Conservation (phyloP, 768 basidiomycete species). For the Serendipita vermifera region DNA sequence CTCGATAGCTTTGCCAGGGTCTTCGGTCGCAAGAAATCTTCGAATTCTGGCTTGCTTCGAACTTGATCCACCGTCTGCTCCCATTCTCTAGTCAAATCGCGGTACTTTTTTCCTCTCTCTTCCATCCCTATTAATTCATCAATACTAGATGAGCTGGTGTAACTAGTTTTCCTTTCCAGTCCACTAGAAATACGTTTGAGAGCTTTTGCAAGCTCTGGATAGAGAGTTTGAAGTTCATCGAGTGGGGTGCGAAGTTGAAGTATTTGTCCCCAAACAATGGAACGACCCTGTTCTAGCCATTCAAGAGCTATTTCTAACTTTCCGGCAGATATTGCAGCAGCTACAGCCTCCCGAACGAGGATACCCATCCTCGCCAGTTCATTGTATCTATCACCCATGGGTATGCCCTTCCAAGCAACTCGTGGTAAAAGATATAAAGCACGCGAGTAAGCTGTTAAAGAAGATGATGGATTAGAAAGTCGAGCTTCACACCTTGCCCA, state of each 20-base stretch:
- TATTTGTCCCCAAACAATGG: slow-evolving; percentile 22
- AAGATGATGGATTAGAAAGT: neutral
- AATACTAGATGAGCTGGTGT: too few species aligned
- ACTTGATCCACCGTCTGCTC: too few species aligned
- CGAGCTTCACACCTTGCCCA: neutral
- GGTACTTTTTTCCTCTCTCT: too few species aligned
- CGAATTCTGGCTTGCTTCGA: too few species aligned
- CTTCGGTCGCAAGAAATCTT: too few species aligned
- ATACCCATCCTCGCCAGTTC: neutral
- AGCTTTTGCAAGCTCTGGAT: slow-evolving; percentile 9
- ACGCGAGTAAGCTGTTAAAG: neutral
- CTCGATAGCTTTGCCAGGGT: too few species aligned
- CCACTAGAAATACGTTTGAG: neutral
- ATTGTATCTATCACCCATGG: neutral
- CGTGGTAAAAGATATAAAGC: neutral
- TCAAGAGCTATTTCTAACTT: slow-evolving; percentile 17
- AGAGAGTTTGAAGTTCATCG: slow-evolving; percentile 17
- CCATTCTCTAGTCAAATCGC: too few species aligned
- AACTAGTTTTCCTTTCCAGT: too few species aligned
- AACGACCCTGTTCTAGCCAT: slow-evolving; percentile 23
- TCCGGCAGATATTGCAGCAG: neutral
- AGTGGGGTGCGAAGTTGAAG: slow-evolving; percentile 20
- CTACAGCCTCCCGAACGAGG: neutral
- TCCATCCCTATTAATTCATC: too few species aligned
- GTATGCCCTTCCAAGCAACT: neutral